These are phyloP conservation scores for Xenoacremonium recifei DNA, from an alignment of 2,329 filamentous ascomycete species.

Conservation along the genomic window DNA sequence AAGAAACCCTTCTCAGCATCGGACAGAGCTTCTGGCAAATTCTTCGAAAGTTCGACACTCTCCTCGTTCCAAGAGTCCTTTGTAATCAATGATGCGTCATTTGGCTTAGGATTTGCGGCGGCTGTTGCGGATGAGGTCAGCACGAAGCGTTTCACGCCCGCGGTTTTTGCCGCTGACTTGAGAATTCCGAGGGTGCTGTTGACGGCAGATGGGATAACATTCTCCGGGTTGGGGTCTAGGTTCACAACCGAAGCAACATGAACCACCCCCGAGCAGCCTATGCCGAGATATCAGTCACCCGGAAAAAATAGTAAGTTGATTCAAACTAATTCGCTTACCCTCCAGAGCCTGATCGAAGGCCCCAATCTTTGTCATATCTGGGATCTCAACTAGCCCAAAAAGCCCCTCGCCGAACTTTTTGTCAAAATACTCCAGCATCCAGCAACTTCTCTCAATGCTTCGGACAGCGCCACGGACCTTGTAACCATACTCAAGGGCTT, in stretches of 20 bases:
- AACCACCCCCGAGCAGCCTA: slow-evolving; percentile 29
- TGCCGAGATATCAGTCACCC: not conserved
- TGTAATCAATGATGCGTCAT: slow-evolving; percentile 2
- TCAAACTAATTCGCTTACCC: slow-evolving; percentile 11
- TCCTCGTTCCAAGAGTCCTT: slow-evolving; percentile 33
- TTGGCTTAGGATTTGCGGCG: not conserved
- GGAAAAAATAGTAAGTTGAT: not conserved
- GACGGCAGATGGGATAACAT: slow-evolving; percentile 36
- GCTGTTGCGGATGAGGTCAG: slow-evolving; percentile 16
- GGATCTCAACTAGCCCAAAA: slow-evolving; percentile 33
- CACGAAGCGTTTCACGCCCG: slow-evolving; percentile 39
- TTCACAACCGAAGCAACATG: slow-evolving; percentile 38
- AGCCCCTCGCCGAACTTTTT: slow-evolving; percentile 31
- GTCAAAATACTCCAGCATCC: slow-evolving; percentile 29
- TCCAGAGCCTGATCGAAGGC: slow-evolving; percentile 28
- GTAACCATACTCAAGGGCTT: slow-evolving; percentile 39
- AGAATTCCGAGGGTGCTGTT: slow-evolving; percentile 28
- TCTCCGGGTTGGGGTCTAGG: slow-evolving; percentile 35
- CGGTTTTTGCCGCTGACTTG: slow-evolving; percentile 31
- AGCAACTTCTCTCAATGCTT: slow-evolving; percentile 28
- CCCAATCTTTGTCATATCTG: slow-evolving; percentile 29
- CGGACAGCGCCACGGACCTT: slow-evolving; percentile 45
- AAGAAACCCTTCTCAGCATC: slow-evolving; percentile 18
- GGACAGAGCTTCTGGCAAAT: slow-evolving; percentile 32
- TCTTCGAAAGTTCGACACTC: slow-evolving; percentile 33